phyloP scores from a whole-genome alignment of 768 basidiomycete genomes.

The Mycena alexandri region DNA sequence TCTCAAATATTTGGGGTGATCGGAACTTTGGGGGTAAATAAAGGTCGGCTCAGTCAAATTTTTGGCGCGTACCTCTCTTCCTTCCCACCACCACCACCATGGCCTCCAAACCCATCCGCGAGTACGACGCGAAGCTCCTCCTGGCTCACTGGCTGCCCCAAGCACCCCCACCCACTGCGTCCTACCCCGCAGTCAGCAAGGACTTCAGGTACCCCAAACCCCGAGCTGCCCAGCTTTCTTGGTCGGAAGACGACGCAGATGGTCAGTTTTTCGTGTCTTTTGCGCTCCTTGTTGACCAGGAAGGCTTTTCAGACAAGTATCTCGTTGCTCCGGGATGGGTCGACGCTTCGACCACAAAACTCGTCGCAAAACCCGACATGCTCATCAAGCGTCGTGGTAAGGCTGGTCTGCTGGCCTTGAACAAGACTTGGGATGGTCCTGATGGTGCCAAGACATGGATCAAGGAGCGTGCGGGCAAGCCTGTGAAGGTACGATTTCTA shows the following conservation, averaged over 20 bases:
- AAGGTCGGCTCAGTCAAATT: neutral
- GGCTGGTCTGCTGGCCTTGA: constrained; percentile 93
- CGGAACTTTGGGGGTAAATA: constrained; percentile 24
- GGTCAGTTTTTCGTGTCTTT: constrained; percentile 10
- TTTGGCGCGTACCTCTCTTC: constrained; percentile 11
- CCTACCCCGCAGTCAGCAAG: constrained; percentile 28
- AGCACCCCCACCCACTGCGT: constrained; percentile 65
- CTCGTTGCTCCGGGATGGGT: constrained; percentile 35
- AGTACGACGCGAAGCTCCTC: constrained; percentile 99
- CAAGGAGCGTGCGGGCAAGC: constrained; percentile 88
- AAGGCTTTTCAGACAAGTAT: constrained; percentile 30
- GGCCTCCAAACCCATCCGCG: constrained; percentile 37
- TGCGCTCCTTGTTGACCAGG: constrained; percentile 7
- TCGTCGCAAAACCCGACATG: constrained; percentile 97
- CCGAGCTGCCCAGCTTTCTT: constrained; percentile 69
- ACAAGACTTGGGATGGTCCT: constrained; percentile 92
- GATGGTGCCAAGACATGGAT: constrained; percentile 92
- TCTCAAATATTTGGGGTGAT: constrained; percentile 10
- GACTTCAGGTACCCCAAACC: constrained; percentile 40
- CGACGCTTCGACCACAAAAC: constrained; percentile 56
- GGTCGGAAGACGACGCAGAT: constrained; percentile 46
- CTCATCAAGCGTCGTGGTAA: constrained; percentile 99
- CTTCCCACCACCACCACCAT: constrained; percentile 25
- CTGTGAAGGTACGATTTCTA: constrained; percentile 76
- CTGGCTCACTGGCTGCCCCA: constrained; percentile 97